Base-by-base conservation (phyloP, 108 stramenopile species). In the Cyclotella atomus region DNA sequence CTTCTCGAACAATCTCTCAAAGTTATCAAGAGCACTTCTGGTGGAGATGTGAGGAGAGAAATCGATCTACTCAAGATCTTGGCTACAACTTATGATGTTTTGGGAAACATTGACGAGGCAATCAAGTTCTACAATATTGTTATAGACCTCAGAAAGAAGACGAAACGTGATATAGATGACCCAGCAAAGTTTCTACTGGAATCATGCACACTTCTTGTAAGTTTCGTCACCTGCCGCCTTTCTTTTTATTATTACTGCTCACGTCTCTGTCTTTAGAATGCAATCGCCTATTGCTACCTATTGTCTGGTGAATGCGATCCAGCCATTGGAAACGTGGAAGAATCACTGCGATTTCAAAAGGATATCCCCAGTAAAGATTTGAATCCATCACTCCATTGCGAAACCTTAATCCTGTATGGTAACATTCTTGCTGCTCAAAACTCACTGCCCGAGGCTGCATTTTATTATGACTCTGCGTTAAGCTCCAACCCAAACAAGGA, bases 371-470 rank as follows among this genome's bases (percentile, higher is more conserved):
- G n/a, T 17, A 6, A 52, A 6, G 50, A 52, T 5, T 6, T 5
- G n/a, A 52, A 52, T 23, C 17, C 7, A n/a, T 5, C 6, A 6
- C 50, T 52, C 21, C 17, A 21, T 23, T 16, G 17, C 17, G 50
- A 52, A n/a, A 52, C 50, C 17, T 52, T 52, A 23, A 52, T 52
- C 17, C 50, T 52, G 6, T 52, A 52, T 52, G 50, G 50, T 16
- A 52, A 52, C 21, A n/a, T 23, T 5, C 6, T 52, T 6, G 50
- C 50, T 21, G 17, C 50, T 7, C 17, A 52, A 17, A 52, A 52
- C 17, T 15, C 7, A 5, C 21, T 21, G 14, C 6, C 50, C 20
- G 12, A 52, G 21, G 50, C 50, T 6, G 20, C 20, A 5, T 52
- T 52, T n/a, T 52, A 23, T 6, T 52, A 52, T 23, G 50, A 52